Conservation (phyloP, 2,329 filamentous ascomycete species). For the Penicillium sp. region DNA sequence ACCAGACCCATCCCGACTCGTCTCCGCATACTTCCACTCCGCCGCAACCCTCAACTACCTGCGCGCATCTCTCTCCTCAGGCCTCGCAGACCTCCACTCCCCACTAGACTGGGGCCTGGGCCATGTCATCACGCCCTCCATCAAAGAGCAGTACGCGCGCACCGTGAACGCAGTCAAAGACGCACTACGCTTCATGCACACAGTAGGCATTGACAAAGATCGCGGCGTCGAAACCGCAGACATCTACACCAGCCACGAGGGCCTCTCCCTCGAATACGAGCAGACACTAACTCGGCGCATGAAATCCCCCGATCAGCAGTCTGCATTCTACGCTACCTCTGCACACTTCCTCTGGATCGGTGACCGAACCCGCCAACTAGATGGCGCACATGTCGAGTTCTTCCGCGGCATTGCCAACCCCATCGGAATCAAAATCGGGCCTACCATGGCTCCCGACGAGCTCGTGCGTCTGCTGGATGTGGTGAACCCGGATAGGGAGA, state of each 20-base stretch:
- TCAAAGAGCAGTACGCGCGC: constrained; percentile 78
- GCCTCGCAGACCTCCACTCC: constrained; percentile 87
- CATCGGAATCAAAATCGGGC: constrained; percentile 93
- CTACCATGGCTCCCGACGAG: constrained; percentile 70
- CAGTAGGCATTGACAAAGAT: constrained; percentile 81
- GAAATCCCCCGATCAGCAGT: constrained; percentile 36
- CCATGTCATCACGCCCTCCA: constrained; percentile 75
- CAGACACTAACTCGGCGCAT: constrained; percentile 75
- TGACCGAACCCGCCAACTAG: constrained; percentile 87
- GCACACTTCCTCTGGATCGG: constrained; percentile 98
- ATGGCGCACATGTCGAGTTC: constrained; percentile 93
- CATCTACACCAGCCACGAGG: constrained; percentile 92
- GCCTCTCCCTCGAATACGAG: constrained; percentile 89
- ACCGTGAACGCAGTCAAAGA: constrained; percentile 86
- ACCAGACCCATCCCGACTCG: constrained; percentile 76
- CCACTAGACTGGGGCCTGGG: constrained; percentile 93
- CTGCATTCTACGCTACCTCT: constrained; percentile 78
- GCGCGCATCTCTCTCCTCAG: constrained; percentile 73
- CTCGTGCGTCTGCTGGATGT: constrained; percentile 73
- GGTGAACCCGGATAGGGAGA: constrained; percentile 74
- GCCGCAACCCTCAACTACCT: constrained; percentile 93
- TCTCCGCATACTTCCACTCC: constrained; percentile 92
- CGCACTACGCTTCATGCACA: constrained; percentile 88
- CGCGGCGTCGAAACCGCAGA: constrained; percentile 86
- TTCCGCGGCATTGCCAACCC: constrained; percentile 95